A percentile compares a stretch with the other conserved stretches of the same genome.
phyloP scores from a whole-genome alignment of 2,329 filamentous ascomycete species.

The Arachnopeziza araneosa region DNA sequence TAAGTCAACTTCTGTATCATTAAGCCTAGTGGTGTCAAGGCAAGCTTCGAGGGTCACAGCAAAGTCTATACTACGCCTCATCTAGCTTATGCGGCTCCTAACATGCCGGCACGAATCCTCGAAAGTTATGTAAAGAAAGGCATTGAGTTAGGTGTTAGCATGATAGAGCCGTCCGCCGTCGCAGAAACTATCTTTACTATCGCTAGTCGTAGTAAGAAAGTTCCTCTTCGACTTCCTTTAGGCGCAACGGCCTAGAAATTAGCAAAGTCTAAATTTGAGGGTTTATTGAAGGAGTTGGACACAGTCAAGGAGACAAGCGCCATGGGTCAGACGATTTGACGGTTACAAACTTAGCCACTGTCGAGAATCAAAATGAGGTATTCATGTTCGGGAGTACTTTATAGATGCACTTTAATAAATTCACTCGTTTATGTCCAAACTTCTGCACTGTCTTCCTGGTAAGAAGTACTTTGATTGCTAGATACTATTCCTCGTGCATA shows the following conservation, averaged over 20 bases:
- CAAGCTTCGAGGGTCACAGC: constrained; percentile 35
- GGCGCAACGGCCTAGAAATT: constrained; percentile 19
- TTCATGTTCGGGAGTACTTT: no score
- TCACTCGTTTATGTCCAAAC: no score
- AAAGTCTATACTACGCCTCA: constrained; percentile 22
- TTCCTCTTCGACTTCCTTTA: constrained; percentile 25
- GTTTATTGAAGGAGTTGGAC: constrained; percentile 14
- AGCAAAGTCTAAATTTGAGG: constrained; percentile 22
- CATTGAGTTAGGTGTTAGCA: constrained; percentile 13
- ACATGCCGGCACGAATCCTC: constrained; percentile 30
- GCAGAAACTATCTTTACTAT: constrained; percentile 21
- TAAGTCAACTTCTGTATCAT: constrained; percentile 36
- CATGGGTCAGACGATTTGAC: constrained; percentile 2
- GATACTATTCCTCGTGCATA: no score
- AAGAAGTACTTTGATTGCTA: no score
- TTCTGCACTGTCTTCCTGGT: no score
- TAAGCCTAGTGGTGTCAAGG: constrained; percentile 29
- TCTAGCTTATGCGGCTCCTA: constrained; percentile 22
- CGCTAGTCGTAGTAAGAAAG: constrained; percentile 17
- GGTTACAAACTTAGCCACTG: no score
- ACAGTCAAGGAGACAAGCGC: constrained; percentile 17
- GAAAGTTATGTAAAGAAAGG: constrained; percentile 20
- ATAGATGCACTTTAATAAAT: no score
- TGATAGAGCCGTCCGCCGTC: constrained; percentile 19
- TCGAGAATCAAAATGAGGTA: no score